Percentiles rank a stretch among this genome's conserved stretches.
phyloP scores from a whole-genome alignment of 2,329 filamentous ascomycete species.

The Ophiostoma tasmaniense region DNA sequence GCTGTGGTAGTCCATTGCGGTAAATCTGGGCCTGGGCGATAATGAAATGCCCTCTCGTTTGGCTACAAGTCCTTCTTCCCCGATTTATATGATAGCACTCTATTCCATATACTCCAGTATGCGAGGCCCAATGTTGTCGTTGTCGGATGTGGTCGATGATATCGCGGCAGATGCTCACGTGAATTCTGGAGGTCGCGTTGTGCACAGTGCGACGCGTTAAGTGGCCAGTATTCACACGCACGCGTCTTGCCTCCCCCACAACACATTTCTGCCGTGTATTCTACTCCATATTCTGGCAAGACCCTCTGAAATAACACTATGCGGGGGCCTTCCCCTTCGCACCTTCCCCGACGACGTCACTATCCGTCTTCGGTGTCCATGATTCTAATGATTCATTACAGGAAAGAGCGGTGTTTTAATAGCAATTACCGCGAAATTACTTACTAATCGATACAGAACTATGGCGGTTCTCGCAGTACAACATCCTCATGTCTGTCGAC shows the following conservation, averaged over 20 bases:
- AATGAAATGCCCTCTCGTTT: background rate
- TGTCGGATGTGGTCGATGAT: background rate
- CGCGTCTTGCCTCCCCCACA: background rate
- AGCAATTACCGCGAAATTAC: background rate
- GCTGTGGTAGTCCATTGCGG: conserved; percentile 48
- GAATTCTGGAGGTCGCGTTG: background rate
- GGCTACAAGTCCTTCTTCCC: background rate
- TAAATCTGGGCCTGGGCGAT: background rate
- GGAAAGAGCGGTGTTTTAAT: background rate
- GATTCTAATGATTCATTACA: background rate
- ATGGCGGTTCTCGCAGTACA: background rate
- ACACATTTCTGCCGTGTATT: background rate
- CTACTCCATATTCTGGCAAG: background rate
- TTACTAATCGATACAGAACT: background rate
- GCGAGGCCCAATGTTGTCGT: background rate
- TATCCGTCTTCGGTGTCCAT: background rate
- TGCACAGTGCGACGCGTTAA: conserved; percentile 2
- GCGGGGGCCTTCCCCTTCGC: background rate
- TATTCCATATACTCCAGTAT: background rate
- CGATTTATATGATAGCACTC: background rate
- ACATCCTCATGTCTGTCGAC: background rate
- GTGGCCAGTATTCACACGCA: background rate
- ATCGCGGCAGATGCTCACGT: background rate
- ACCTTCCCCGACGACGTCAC: background rate
- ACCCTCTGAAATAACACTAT: background rate